These are phyloP conservation scores for Penicillium sp. DNA, from an alignment of 2,329 filamentous ascomycete species.

Conservation along the genomic window DNA sequence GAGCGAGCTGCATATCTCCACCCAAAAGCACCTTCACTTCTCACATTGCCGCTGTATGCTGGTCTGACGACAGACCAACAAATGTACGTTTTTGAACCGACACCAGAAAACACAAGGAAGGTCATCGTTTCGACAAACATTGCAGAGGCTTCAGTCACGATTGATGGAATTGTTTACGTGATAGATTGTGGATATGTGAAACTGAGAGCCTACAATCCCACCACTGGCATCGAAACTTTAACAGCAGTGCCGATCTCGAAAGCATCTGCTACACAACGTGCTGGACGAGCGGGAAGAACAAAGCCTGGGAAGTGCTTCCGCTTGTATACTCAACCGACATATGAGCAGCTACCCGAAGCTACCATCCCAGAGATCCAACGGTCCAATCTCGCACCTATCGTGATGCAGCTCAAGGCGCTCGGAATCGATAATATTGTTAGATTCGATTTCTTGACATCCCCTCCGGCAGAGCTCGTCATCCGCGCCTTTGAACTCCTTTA, in stretches of 20 bases:
- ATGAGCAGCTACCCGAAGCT: conserved; percentile 66
- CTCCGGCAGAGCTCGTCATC: conserved; percentile 80
- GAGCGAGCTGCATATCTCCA: conserved; percentile 70
- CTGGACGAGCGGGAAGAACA: conserved; percentile 86
- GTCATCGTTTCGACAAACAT: conserved; percentile 95
- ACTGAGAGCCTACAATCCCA: conserved; percentile 80
- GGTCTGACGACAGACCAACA: conserved; percentile 89
- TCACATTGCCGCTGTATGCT: conserved; percentile 82
- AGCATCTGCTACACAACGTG: conserved; percentile 88
- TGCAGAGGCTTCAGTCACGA: conserved; percentile 93
- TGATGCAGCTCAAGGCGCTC: conserved; percentile 90
- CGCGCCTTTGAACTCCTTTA: conserved; percentile 88
- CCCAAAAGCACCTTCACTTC: conserved; percentile 62
- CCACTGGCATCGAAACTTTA: conserved; percentile 83
- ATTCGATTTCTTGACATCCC: conserved; percentile 86
- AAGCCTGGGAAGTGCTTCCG: conserved; percentile 92
- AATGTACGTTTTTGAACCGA: conserved; percentile 89
- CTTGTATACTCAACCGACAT: conserved; percentile 81
- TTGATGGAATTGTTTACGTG: conserved; percentile 88
- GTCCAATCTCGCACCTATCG: conserved; percentile 83
- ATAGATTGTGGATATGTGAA: conserved; percentile 92
- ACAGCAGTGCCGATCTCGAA: conserved; percentile 83
- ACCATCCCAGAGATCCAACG: conserved; percentile 91
- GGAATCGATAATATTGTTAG: conserved; percentile 93
- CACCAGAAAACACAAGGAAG: conserved; percentile 81